Conservation (phyloP, 305 asterid genomes). For the Euphrasia arctica region DNA sequence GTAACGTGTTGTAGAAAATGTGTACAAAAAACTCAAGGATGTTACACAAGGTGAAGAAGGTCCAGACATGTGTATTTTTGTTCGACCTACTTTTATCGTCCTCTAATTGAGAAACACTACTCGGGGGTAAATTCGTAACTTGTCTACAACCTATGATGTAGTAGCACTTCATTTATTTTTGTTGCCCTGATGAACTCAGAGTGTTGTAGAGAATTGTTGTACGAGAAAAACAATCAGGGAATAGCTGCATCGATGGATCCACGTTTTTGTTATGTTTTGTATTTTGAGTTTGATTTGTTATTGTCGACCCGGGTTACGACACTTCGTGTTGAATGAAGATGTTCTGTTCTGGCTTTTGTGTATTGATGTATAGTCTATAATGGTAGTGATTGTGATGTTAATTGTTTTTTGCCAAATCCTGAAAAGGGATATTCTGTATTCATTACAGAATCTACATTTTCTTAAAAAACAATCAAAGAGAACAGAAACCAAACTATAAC, state of each 20-base stretch:
- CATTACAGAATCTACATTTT: too few species aligned
- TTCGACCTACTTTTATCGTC: not conserved
- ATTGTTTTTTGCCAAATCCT: too few species aligned
- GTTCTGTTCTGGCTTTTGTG: too few species aligned
- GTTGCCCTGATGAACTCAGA: constrained; percentile 6
- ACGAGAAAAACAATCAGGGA: constrained; percentile 20
- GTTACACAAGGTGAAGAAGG: not conserved
- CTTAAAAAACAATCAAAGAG: too few species aligned
- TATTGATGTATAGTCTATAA: too few species aligned
- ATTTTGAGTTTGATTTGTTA: not conserved
- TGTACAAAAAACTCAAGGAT: constrained; percentile 17
- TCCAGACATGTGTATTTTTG: constrained; percentile 13
- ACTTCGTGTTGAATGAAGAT: too few species aligned
- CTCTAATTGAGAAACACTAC: constrained; percentile 5
- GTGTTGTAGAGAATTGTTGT: constrained; percentile 29
- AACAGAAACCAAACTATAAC: not conserved
- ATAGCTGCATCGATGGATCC: constrained; percentile 1
- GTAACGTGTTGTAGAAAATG: constrained; percentile 19
- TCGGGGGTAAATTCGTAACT: not conserved
- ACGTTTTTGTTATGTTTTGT: not conserved
- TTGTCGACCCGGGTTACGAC: not conserved
- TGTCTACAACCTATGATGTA: not conserved
- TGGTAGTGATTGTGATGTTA: too few species aligned
- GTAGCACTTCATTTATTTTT: not conserved
- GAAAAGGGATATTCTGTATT: too few species aligned